Base-by-base conservation (phyloP, 371 early-diverging fungal species). In the Apophysomyces ossiformis region DNA sequence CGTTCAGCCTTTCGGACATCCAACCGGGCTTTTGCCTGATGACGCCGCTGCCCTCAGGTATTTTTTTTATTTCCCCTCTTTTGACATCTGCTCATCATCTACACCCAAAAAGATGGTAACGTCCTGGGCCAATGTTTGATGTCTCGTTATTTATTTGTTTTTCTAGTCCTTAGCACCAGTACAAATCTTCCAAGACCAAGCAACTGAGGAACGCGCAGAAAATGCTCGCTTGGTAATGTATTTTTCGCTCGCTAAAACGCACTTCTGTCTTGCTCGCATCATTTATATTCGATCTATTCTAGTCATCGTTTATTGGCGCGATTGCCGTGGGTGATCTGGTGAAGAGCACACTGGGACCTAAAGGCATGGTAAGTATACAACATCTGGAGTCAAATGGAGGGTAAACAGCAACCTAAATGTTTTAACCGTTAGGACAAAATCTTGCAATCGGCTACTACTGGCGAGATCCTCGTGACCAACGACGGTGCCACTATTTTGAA, bases 401-500 rank as follows among this genome's bases (percentile, higher is more conserved):
- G 7, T 15, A 47, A 18, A 47, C 43, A 43, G 3, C 46, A 18
- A 77, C 1, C 80, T 12, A 45, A 45, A 16, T 50, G 54, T 21
- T 32, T n/a, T 9, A n/a, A 64, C 71, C 15, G 73, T 66, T 68
- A 92, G 93, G 94, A 99, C 88, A 99, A 99, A 84, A 96, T 99
- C 69, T 93, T 99, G 76, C 96, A 99, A 78, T 94, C 99, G 60
- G 85, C 94, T 41, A 81, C 86, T 45, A 88, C 84, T 44, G 95
- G 93, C 65, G 90, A 93, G 68, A 90, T 98, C 70, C 84, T 93
- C 72, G 98, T 99, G 50, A 99, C 99, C 13, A 99, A 99, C 84
- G 99, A 99, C 82, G 99, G 99, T 59, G 99, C 99, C 15, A 99
- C 99, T 39, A 99, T 99, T 74, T 86, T 99, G 54, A 99, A 99